These are phyloP conservation scores for Calonectria fujianensis DNA, from an alignment of 2,329 filamentous ascomycete genomes.

Conservation along the genomic window DNA sequence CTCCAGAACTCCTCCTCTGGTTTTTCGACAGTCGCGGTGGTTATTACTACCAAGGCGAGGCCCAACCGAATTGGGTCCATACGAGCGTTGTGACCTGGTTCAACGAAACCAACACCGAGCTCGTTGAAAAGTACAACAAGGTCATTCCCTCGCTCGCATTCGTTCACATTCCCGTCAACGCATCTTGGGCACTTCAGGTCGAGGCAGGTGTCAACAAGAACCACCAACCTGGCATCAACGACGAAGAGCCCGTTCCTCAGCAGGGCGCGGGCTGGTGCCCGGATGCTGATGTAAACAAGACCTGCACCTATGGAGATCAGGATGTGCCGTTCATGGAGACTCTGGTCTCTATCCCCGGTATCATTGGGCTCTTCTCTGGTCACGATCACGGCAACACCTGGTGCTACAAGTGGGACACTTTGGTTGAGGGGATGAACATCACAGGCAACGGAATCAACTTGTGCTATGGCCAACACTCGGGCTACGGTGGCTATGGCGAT, in stretches of 20 bases:
- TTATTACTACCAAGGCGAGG: constrained; percentile 63
- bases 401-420: constrained; percentile 71
- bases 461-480: constrained; percentile 79
- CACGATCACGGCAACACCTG: constrained; percentile 80
- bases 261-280: constrained; percentile 67
- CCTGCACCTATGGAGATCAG: constrained; percentile 67
- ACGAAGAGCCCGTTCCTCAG: constrained; percentile 63
- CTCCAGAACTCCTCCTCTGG: constrained; percentile 73
- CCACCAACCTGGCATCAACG: constrained; percentile 68
- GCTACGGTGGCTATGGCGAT: constrained; percentile 81
- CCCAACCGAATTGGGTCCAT: constrained; percentile 67
- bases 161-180: constrained; percentile 67
- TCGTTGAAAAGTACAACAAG: constrained; percentile 55
- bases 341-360: constrained; percentile 70
- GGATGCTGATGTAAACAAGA: constrained; percentile 61
- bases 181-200: constrained; percentile 51
- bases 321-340: constrained; percentile 79
- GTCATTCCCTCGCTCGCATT: constrained; percentile 68
- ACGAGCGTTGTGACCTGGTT: constrained; percentile 67
- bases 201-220: constrained; percentile 59
- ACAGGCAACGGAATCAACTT: constrained; percentile 67
- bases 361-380: constrained; percentile 77
- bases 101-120: constrained; percentile 57
- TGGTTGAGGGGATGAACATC: constrained; percentile 68
- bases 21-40: constrained; percentile 82